Evolutionary conservation across 2,329 filamentous ascomycete genomes (phyloP).

Genomic region (Xylaria sp.): DNA sequence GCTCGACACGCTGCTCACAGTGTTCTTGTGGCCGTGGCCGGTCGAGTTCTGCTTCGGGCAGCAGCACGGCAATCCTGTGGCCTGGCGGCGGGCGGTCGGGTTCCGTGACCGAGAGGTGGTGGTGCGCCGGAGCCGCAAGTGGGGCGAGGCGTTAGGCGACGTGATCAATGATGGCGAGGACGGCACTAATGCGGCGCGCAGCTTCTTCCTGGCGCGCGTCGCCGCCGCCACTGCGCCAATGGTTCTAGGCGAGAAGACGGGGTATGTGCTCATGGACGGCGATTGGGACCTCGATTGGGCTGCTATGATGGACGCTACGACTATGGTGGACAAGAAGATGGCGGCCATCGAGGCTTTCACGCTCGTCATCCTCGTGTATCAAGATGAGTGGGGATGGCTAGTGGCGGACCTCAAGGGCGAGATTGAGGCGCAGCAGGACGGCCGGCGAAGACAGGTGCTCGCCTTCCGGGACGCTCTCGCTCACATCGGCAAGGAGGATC

Average conservation of each 20-base stretch:
- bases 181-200: constrained; percentile 57
- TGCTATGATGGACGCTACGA: constrained; percentile 79
- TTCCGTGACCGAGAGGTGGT: constrained; percentile 85
- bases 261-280: constrained; percentile 84
- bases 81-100: constrained; percentile 79
- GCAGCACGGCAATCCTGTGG: constrained; percentile 67
- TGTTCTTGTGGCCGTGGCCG: constrained; percentile 79
- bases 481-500: constrained; percentile 81
- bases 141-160: constrained; percentile 67
- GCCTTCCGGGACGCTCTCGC: constrained; percentile 81
- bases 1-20: constrained; percentile 75
- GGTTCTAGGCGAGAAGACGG: constrained; percentile 80
- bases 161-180: constrained; percentile 35
- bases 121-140: constrained; percentile 78
- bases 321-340: constrained; percentile 71
- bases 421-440: constrained; percentile 57
- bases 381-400: constrained; percentile 76
- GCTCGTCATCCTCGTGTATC: constrained; percentile 74
- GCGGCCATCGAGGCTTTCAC: constrained; percentile 73
- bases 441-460: constrained; percentile 77
- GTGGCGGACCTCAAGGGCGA: constrained; percentile 66
- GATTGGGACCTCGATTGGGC: constrained; percentile 90
- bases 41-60: constrained; percentile 74
- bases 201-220: constrained; percentile 69
- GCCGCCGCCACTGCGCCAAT: constrained; percentile 74